These are phyloP conservation scores for Kwoniella shivajii DNA, from an alignment of 1,284 basidiomycete genomes.

Conservation along the genomic window DNA sequence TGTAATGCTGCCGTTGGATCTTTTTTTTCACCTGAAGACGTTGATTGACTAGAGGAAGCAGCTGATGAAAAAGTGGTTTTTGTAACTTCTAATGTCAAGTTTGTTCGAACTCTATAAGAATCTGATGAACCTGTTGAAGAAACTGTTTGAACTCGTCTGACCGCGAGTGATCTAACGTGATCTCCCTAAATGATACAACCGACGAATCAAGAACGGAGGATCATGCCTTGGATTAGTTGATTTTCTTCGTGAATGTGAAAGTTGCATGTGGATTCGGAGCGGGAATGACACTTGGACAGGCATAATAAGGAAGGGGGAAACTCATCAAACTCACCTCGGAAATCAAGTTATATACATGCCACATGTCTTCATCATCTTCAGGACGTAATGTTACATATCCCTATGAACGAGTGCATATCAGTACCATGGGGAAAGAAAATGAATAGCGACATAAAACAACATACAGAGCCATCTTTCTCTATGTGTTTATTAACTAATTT, in stretches of 20 bases:
- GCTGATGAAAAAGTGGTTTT: conserved; percentile 70
- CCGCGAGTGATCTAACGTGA: conserved; percentile 81
- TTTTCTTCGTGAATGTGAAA: too few relatives aligned
- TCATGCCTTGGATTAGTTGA: too few relatives aligned
- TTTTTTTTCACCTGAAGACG: conserved; percentile 52
- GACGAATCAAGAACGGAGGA: background rate
- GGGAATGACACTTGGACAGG: too few relatives aligned
- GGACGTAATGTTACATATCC: conserved; percentile 88
- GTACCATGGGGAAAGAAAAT: background rate
- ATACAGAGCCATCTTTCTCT: conserved; percentile 75
- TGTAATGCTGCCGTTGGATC: conserved; percentile 68
- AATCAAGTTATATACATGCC: conserved; percentile 99
- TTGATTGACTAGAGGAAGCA: conserved; percentile 55
- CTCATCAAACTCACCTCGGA: conserved; percentile 61
- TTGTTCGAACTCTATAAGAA: conserved; percentile 82
- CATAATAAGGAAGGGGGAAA: background rate
- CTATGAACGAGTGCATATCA: conserved; percentile 53
- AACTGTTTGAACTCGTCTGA: conserved; percentile 72
- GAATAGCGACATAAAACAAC: conserved; percentile 35
- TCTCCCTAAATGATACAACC: conserved; percentile 71
- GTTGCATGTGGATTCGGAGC: too few relatives aligned
- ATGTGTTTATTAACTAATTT: conserved; percentile 64
- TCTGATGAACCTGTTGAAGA: conserved; percentile 92
- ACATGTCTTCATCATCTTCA: conserved; percentile 98
- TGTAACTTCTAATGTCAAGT: conserved; percentile 79